Evolutionary conservation across 352 stramenopile species (phyloP).

Genomic region (Pythium oligandrum): DNA sequence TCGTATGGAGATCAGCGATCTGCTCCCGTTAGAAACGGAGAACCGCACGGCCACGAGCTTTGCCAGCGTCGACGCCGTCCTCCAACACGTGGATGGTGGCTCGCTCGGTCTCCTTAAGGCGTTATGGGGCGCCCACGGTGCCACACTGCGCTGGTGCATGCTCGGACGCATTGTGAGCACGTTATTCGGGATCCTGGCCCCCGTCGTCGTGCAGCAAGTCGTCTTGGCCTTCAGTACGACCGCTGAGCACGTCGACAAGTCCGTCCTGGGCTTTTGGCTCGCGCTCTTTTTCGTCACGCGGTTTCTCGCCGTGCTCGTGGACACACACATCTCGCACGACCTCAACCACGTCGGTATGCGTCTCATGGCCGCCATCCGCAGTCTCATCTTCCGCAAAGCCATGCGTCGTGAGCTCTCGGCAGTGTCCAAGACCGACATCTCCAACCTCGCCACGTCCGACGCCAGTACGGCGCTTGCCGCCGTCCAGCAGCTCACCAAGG

Average conservation of each 20-base stretch:
- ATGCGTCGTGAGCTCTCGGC: slow-evolving; percentile 13
- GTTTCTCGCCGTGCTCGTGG: slow-evolving; percentile 24
- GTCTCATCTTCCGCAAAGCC: slow-evolving; percentile 37
- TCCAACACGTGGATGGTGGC: not conserved
- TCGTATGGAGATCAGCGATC: not conserved
- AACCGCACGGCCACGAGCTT: not conserved
- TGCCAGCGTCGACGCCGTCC: not conserved
- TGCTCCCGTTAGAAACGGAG: not conserved
- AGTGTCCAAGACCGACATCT: slow-evolving; percentile 1
- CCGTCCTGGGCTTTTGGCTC: slow-evolving; percentile 26
- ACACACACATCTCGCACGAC: slow-evolving; percentile 19
- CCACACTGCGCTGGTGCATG: not conserved
- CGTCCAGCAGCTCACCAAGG: slow-evolving; percentile 4
- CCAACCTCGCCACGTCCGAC: slow-evolving; percentile 10
- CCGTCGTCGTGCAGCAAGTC: slow-evolving; percentile 38
- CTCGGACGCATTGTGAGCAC: not conserved
- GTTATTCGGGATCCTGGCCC: slow-evolving; percentile 8
- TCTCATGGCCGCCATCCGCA: slow-evolving; percentile 33
- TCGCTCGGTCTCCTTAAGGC: not conserved
- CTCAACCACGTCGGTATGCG: slow-evolving; percentile 29
- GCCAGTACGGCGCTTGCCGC: slow-evolving; percentile 11
- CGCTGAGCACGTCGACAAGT: slow-evolving; percentile 13
- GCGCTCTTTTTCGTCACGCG: slow-evolving; percentile 32
- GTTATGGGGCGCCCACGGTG: not conserved
- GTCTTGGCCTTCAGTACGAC: slow-evolving; percentile 23